Evolutionary conservation across 2,329 filamentous ascomycete species (phyloP).

Genomic region (Tolypocladium ophioglossoides): DNA sequence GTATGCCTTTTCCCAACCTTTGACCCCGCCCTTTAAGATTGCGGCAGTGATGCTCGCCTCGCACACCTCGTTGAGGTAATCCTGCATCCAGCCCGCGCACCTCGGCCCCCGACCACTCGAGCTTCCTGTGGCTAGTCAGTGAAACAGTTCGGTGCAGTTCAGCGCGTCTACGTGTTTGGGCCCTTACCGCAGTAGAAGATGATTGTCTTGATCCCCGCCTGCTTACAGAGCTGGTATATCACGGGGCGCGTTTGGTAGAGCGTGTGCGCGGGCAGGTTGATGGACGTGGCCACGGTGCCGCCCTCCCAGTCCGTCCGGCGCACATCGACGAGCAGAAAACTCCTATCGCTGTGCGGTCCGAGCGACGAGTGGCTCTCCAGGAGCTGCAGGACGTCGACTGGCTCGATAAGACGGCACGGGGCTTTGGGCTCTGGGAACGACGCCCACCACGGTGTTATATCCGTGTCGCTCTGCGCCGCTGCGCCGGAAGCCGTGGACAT

Average conservation of each 20-base stretch:
- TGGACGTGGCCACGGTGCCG: slow-evolving; percentile 46
- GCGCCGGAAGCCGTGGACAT: not conserved
- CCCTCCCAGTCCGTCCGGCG: slow-evolving; percentile 44
- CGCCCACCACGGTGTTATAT: slow-evolving; percentile 25
- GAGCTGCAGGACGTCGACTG: slow-evolving; percentile 27
- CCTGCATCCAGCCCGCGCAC: slow-evolving; percentile 45
- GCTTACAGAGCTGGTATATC: slow-evolving; percentile 37
- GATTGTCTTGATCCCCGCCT: slow-evolving; percentile 35
- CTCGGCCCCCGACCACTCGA: slow-evolving; percentile 39
- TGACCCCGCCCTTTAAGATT: slow-evolving; percentile 41
- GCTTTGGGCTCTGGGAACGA: slow-evolving; percentile 33
- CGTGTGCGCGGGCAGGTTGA: slow-evolving; percentile 47
- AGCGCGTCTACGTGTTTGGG: not conserved
- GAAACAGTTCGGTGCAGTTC: not conserved
- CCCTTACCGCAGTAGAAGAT: slow-evolving; percentile 45
- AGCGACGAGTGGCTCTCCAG: slow-evolving; percentile 26
- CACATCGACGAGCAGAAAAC: slow-evolving; percentile 42
- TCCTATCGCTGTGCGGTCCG: slow-evolving; percentile 13
- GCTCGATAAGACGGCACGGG: slow-evolving; percentile 23
- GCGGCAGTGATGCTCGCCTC: slow-evolving; percentile 32
- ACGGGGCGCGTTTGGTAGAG: slow-evolving; percentile 38
- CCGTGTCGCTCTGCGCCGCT: slow-evolving; percentile 2
- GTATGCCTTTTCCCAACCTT: slow-evolving; percentile 42
- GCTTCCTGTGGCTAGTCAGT: slow-evolving; percentile 26
- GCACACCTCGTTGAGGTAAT: slow-evolving; percentile 38